Evolutionary conservation across 352 stramenopile species (phyloP).

Genomic region (Pythium sp.): DNA sequence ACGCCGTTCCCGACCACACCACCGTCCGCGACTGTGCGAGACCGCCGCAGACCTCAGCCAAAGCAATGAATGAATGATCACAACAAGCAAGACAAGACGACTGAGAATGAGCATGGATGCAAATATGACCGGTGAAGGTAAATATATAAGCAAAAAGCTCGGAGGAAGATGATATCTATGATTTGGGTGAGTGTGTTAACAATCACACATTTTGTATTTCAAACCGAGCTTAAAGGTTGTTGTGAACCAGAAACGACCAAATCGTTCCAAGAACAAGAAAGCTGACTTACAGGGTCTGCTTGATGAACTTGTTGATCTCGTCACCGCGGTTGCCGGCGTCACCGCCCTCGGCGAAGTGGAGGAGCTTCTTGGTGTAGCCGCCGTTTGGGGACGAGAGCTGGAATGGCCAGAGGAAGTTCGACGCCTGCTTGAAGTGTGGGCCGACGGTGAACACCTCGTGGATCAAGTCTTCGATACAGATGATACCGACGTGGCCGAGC

Average conservation of each 20-base stretch:
- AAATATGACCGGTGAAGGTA: neutral
- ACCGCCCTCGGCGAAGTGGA: conserved; percentile 93
- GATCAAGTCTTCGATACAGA: conserved; percentile 99
- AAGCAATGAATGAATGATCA: conserved; percentile 1
- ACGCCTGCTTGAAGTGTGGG: conserved; percentile 98
- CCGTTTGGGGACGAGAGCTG: conserved; percentile 97
- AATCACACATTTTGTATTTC: conserved; percentile 22
- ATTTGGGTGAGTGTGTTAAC: neutral
- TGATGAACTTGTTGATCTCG: conserved; percentile 95
- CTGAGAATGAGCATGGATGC: neutral
- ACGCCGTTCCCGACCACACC: conserved; percentile 48
- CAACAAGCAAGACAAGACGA: neutral
- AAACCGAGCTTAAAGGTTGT: conserved; percentile 20
- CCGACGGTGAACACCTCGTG: conserved; percentile 99
- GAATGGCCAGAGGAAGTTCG: conserved; percentile 99
- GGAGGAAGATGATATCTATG: neutral
- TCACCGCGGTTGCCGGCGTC: conserved; percentile 91
- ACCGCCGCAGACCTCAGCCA: conserved; percentile 37
- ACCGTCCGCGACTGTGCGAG: conserved; percentile 29
- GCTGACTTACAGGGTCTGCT: conserved; percentile 89
- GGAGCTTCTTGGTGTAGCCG: conserved; percentile 93
- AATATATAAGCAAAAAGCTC: neutral
- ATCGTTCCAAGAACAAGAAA: neutral
- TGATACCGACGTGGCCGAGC: conserved; percentile 94
- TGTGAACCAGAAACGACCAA: neutral